Evolutionary conservation across 768 basidiomycete species (phyloP).

Genomic region (Termitomyces sp.): DNA sequence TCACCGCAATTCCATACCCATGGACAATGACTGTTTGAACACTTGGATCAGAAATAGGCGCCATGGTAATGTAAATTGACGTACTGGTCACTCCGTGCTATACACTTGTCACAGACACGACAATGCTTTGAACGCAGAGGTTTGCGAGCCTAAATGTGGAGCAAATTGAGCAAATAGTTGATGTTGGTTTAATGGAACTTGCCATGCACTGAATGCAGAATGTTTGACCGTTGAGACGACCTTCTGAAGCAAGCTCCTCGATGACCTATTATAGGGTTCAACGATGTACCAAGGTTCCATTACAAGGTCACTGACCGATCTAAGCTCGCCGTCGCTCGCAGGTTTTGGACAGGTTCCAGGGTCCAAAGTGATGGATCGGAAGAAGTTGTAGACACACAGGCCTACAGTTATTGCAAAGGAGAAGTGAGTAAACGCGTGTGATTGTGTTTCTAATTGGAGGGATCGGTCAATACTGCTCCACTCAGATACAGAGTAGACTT

Average conservation of each 20-base stretch:
- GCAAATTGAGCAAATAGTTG: neutral
- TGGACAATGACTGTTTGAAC: slow-evolving; percentile 75
- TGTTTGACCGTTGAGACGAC: slow-evolving; percentile 89
- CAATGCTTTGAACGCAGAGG: slow-evolving; percentile 95
- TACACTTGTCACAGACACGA: slow-evolving; percentile 84
- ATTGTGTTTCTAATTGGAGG: slow-evolving; percentile 57
- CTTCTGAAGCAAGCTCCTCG: slow-evolving; percentile 84
- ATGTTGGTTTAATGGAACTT: slow-evolving; percentile 14
- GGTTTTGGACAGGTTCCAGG: slow-evolving; percentile 85
- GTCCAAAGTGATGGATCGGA: slow-evolving; percentile 83
- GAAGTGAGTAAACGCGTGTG: slow-evolving; percentile 72
- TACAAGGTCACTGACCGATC: slow-evolving; percentile 52
- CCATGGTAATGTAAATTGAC: slow-evolving; percentile 21
- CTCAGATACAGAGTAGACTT: slow-evolving; percentile 29
- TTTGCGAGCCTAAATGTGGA: slow-evolving; percentile 59
- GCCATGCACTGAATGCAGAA: slow-evolving; percentile 98
- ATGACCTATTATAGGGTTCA: slow-evolving; percentile 53
- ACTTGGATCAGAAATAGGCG: slow-evolving; percentile 1
- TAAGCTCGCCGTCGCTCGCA: slow-evolving; percentile 78
- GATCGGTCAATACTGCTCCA: neutral
- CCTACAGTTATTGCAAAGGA: slow-evolving; percentile 64
- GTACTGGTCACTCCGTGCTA: slow-evolving; percentile 91
- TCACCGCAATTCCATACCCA: slow-evolving; percentile 99
- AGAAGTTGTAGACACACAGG: slow-evolving; percentile 85
- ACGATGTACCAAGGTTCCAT: neutral